Base-by-base conservation (phyloP, 176 grass and related monocot species). In the Oryza meyeriana region DNA sequence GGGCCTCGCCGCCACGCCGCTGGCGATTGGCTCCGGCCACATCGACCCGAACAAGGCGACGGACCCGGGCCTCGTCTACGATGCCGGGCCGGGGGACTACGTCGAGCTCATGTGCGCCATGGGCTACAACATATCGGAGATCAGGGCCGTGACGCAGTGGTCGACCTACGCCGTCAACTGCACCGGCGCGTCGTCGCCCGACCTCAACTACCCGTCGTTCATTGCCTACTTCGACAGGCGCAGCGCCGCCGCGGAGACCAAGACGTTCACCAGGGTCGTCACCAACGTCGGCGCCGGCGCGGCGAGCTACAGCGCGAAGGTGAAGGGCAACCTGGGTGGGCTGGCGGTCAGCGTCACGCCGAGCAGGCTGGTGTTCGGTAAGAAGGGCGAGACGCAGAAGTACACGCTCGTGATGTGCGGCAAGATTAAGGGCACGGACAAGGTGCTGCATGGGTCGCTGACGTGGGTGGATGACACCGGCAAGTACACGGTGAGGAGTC, bases 131-230 rank as follows among this genome's bases (percentile, higher is more conserved):
- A 31, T 3, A 14, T 3, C 81, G 7, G 72, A 90, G 33, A 85
- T 90, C 63, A 82, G 71, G 75, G 5, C 26, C 12, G 22, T 89
- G 40, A 42, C 84, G 8, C 33, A 65, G 39, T 79, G 50, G 12
- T 10, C 71, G 13, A 16, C n/a, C 72, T 8, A 48, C 85, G 10
- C 82, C 10, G 78, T 71, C 24, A 78, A 92, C 65, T 92, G 90
- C 29, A 85, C 50, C 14, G 66, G 72, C 18, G 82, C 77, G 12
- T 74, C 78, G 8, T 79, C 82, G 8, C 26, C 62, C 26, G 90
- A 92, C 75, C 89, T 91, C 65, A 88, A 91, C 75, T 91, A 91
- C n/a, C 85, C 85, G 2, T 91, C 89, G 20, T 88, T 91, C 63
- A 91, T 91, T 26, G 71, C 85, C 29, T 88, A 78, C 16, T 91